Percentiles rank a stretch among this genome's conserved stretches.
Conservation (phyloP, 495 filamentous ascomycete genomes). For the Penicillium nucicola region DNA sequence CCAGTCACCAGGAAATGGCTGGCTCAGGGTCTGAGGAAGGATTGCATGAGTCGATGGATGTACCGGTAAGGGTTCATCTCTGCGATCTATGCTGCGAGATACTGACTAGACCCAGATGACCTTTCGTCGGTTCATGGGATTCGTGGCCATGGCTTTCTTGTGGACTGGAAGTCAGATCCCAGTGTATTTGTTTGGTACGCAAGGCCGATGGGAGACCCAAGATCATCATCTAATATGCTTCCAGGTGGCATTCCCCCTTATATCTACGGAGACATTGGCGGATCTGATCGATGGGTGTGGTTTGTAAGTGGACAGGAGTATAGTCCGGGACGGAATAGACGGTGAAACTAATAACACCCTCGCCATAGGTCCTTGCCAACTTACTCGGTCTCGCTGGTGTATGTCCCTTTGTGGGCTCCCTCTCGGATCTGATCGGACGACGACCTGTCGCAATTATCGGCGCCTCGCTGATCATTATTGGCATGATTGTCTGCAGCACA, state of each 20-base stretch:
- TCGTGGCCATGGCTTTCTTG: constrained; percentile 62
- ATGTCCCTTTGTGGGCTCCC: constrained; percentile 68
- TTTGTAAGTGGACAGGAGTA: constrained; percentile 44
- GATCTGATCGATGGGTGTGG: constrained; percentile 68
- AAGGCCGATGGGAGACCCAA: no score
- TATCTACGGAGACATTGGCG: constrained; percentile 65
- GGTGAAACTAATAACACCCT: neutral
- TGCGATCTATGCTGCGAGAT: neutral
- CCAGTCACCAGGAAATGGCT: constrained; percentile 26
- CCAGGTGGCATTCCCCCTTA: constrained; percentile 57
- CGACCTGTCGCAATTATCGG: constrained; percentile 65
- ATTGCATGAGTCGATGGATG: constrained; percentile 19
- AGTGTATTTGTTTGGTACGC: constrained; percentile 56
- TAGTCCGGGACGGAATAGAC: no score
- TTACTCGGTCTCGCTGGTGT: constrained; percentile 64
- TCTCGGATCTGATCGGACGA: constrained; percentile 68
- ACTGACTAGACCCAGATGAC: constrained; percentile 45
- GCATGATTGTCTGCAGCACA: constrained; percentile 64
- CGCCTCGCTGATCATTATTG: constrained; percentile 55
- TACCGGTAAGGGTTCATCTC: constrained; percentile 7
- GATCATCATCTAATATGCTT: neutral
- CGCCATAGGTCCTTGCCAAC: constrained; percentile 53
- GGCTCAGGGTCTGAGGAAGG: constrained; percentile 13
- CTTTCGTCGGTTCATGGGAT: constrained; percentile 53
- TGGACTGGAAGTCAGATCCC: constrained; percentile 67